A percentile compares a stretch with the other conserved stretches of the same genome.
phyloP scores from a whole-genome alignment of 1,284 basidiomycete species.

The Trichosporon ovoides region DNA sequence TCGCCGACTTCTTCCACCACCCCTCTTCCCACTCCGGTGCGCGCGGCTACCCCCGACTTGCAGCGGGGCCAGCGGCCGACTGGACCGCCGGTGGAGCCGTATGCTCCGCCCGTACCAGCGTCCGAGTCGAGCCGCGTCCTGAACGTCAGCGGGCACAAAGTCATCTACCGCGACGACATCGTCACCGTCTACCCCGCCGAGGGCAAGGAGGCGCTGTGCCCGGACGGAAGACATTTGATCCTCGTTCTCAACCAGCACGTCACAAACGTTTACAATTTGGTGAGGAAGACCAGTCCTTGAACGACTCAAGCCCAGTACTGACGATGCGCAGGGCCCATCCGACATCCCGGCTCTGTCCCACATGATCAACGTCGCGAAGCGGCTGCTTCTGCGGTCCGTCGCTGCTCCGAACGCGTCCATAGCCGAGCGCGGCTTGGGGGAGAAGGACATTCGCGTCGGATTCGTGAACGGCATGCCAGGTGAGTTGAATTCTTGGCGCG shows the following conservation, averaged over 20 bases:
- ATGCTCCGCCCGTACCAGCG: neutral
- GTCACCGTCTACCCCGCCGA: constrained; percentile 36
- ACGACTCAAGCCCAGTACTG: neutral
- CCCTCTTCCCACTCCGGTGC: constrained; percentile 16
- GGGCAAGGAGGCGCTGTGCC: constrained; percentile 36
- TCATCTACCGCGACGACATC: constrained; percentile 37
- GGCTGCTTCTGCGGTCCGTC: constrained; percentile 20
- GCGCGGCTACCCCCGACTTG: constrained; percentile 15
- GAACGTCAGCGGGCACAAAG: constrained; percentile 29
- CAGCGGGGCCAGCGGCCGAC: constrained; percentile 8
- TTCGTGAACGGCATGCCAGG: constrained; percentile 34
- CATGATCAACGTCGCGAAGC: constrained; percentile 31
- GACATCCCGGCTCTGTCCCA: constrained; percentile 43
- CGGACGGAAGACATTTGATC: constrained; percentile 40
- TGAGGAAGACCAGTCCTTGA: constrained; percentile 23
- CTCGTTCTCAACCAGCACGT: constrained; percentile 42
- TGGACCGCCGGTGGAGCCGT: constrained; percentile 4
- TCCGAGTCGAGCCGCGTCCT: constrained; percentile 3
- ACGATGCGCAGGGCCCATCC: constrained; percentile 30
- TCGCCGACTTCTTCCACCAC: constrained; percentile 6
- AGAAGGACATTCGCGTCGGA: constrained; percentile 33
- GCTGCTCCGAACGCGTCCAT: neutral
- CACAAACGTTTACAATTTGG: constrained; percentile 44
- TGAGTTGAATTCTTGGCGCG: constrained; percentile 21
- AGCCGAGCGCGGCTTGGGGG: constrained; percentile 10